Conservation (phyloP, 1,284 basidiomycete genomes). For the Cryptococcus wingfieldii region DNA sequence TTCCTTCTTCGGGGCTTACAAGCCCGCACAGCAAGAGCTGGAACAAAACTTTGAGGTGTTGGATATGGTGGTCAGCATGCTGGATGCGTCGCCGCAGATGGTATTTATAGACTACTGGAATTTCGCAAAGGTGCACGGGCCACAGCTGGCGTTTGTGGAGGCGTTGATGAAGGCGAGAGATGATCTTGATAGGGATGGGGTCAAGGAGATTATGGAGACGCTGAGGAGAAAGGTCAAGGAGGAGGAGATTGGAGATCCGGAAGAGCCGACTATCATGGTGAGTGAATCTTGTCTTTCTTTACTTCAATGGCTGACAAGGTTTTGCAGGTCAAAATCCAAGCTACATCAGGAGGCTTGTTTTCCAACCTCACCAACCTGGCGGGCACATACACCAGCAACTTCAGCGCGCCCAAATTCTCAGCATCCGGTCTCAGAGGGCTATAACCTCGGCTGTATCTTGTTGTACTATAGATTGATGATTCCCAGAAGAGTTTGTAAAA, state of each 20-base stretch:
- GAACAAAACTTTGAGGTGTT: conserved; percentile 80
- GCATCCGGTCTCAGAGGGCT: conserved; percentile 3
- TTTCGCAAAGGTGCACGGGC: conserved; percentile 94
- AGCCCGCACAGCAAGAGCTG: conserved; percentile 68
- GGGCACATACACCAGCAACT: conserved; percentile 31
- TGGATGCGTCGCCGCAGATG: conserved; percentile 87
- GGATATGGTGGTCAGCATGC: conserved; percentile 74
- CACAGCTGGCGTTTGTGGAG: conserved; percentile 88
- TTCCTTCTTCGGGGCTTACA: conserved; percentile 75
- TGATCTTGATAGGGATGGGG: conserved; percentile 81
- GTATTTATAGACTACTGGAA: conserved; percentile 92
- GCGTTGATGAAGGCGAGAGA: conserved; percentile 81
- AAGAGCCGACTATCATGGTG: conserved; percentile 53
- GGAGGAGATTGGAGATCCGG: conserved; percentile 71
- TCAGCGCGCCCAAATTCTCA: conserved; percentile 10
- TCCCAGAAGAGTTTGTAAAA: no score
- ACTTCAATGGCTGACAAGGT: not conserved
- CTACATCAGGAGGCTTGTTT: conserved; percentile 30
- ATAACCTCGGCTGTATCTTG: not conserved
- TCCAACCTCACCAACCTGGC: conserved; percentile 37
- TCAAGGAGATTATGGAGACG: conserved; percentile 91
- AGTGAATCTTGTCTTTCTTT: conserved; percentile 46
- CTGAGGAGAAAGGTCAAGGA: conserved; percentile 88
- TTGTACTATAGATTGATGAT: no score
- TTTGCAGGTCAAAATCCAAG: conserved; percentile 37